Conservation (phyloP, 2,329 filamentous ascomycete species). For the Falciphora oryzae region DNA sequence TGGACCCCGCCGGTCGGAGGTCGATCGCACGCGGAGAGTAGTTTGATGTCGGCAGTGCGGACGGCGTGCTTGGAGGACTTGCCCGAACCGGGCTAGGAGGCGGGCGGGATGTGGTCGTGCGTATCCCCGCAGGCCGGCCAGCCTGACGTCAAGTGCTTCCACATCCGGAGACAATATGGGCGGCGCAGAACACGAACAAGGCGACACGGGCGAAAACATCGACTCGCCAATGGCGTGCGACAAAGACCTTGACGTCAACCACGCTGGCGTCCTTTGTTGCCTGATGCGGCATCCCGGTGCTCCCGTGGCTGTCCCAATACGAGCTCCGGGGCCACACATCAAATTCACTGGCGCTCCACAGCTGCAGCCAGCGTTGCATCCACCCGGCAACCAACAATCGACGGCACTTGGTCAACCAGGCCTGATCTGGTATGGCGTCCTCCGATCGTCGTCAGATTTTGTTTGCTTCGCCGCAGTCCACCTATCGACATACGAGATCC, state of each 20-base stretch:
- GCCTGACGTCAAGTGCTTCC: no score
- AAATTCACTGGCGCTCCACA: no score
- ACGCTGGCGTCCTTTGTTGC: not conserved
- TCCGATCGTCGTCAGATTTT: not conserved
- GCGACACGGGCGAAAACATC: no score
- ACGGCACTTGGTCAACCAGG: not conserved
- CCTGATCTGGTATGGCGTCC: not conserved
- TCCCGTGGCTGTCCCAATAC: not conserved
- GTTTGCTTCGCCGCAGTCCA: not conserved
- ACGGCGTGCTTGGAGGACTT: no score
- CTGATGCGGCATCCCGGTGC: not conserved
- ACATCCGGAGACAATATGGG: no score
- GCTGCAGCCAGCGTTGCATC: not conserved
- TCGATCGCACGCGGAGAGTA: not conserved
- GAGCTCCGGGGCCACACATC: not conserved
- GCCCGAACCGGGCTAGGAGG: no score
- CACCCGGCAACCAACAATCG: not conserved
- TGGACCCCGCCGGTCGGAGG: not conserved
- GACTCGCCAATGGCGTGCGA: not conserved
- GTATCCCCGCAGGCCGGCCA: no score
- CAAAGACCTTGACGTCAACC: not conserved
- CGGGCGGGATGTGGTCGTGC: no score
- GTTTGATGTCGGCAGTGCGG: no score
- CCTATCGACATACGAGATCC: not conserved
- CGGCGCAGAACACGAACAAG: no score